Conservation (phyloP, 306 rosid species). For the Nissolia schottii region DNA sequence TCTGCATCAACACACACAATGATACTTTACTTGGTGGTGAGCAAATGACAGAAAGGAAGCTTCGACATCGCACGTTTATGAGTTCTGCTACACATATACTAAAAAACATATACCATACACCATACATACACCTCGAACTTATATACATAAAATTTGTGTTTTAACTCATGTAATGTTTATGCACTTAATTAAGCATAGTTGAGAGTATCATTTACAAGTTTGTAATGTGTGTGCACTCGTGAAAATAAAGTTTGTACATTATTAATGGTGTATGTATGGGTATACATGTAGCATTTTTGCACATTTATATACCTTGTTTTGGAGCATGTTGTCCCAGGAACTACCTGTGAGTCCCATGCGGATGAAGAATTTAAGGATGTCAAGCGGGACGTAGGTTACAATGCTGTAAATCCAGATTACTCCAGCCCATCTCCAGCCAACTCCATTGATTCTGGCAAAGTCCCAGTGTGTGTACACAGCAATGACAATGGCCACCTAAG, state of each 20-base stretch:
- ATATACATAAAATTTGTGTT: too few relatives aligned
- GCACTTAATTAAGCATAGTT: too few relatives aligned
- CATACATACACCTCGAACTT: too few relatives aligned
- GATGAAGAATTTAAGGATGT: constrained; percentile 61
- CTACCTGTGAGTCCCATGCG: constrained; percentile 56
- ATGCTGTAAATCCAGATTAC: constrained; percentile 69
- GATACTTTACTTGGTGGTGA: not conserved
- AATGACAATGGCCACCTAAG: constrained; percentile 60
- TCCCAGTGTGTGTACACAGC: constrained; percentile 73
- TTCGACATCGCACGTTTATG: not conserved
- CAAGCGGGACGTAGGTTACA: constrained; percentile 76
- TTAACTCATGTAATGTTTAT: too few relatives aligned
- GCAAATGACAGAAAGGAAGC: not conserved
- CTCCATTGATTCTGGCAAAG: constrained; percentile 62
- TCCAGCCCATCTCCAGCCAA: constrained; percentile 90
- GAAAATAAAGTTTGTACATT: too few relatives aligned
- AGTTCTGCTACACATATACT: too few relatives aligned
- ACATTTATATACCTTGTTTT: constrained; percentile 37
- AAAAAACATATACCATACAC: too few relatives aligned
- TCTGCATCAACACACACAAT: constrained; percentile 31
- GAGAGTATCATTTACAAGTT: too few relatives aligned
- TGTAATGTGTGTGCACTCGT: too few relatives aligned
- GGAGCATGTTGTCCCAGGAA: constrained; percentile 52
- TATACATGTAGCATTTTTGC: too few relatives aligned
- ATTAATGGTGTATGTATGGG: too few relatives aligned